Conservation (phyloP, 176 grass and related monocot species). For the Oryza rufipogon region DNA sequence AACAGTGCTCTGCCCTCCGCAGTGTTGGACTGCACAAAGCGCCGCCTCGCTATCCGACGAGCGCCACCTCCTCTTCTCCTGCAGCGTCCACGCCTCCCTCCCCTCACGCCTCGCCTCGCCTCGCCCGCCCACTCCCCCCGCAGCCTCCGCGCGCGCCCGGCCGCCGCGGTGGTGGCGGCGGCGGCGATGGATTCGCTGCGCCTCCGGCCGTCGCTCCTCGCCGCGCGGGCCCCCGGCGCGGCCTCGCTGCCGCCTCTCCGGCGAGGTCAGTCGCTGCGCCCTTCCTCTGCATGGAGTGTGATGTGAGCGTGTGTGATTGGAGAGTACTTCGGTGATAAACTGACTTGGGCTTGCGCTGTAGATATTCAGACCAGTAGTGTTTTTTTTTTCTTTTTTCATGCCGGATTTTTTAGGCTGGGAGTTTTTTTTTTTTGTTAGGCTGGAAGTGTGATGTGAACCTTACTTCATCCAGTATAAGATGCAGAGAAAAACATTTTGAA, state of each 20-base stretch:
- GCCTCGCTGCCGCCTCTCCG: constrained; percentile 6
- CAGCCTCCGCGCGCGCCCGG: not conserved
- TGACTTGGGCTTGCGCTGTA: not conserved
- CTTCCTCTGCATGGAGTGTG: not conserved
- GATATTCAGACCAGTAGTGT: not conserved
- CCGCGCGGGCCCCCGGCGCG: not conserved
- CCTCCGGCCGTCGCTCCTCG: constrained; percentile 42
- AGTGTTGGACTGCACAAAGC: no score
- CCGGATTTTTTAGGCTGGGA: not conserved
- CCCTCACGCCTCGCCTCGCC: not conserved
- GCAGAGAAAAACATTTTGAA: not conserved
- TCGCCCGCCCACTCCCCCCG: not conserved
- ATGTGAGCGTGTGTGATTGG: not conserved
- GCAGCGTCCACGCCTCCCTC: not conserved
- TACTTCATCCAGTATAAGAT: not conserved
- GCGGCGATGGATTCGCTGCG: constrained; percentile 50
- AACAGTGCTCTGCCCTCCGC: no score
- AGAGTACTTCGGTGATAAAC: not conserved
- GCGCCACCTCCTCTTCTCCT: not conserved
- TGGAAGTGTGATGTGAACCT: not conserved
- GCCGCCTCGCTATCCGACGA: no score
- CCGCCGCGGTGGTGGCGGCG: not conserved
- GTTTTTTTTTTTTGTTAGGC: not conserved
- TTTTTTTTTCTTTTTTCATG: not conserved
- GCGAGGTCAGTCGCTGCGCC: constrained; percentile 35